Evolutionary conservation across 192 early-diverging fungal species (phyloP).

Genomic region (Rhizophagus clarus): DNA sequence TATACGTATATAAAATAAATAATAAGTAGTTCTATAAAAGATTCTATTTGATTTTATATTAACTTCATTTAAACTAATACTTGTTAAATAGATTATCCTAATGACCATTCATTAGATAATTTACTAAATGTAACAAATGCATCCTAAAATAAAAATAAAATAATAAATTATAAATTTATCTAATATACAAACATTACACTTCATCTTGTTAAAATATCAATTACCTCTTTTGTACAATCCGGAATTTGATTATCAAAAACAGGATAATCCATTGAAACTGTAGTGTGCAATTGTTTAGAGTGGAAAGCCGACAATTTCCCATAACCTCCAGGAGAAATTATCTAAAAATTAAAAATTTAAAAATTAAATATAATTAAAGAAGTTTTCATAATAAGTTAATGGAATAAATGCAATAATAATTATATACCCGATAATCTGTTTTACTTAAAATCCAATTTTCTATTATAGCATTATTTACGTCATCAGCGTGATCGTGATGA

Average conservation of each 20-base stretch:
- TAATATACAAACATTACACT: background rate
- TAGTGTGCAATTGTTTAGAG: constrained; percentile 31
- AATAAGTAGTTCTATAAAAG: too few relatives aligned
- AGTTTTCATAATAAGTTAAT: background rate
- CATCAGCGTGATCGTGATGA: constrained; percentile 39
- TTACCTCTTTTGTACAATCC: constrained; percentile 14
- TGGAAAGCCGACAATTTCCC: constrained; percentile 50
- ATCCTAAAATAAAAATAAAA: constrained; percentile 9
- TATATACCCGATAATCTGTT: constrained; percentile 48
- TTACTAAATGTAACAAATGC: constrained; percentile 20
- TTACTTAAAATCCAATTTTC: constrained; percentile 51
- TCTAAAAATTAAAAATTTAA: background rate
- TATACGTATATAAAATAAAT: too few relatives aligned
- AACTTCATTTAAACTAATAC: too few relatives aligned
- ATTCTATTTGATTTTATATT: too few relatives aligned
- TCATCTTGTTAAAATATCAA: background rate
- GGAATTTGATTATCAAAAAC: background rate
- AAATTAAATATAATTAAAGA: background rate
- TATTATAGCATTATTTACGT: constrained; percentile 42
- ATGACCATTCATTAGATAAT: constrained; percentile 10
- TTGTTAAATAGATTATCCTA: constrained; percentile 8
- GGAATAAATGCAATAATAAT: constrained; percentile 21
- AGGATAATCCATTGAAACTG: background rate
- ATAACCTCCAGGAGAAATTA: constrained; percentile 36
- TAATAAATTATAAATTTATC: too few relatives aligned